These are phyloP conservation scores for Pluteus cervinus DNA, from an alignment of 768 basidiomycete species.

Conservation along the genomic window DNA sequence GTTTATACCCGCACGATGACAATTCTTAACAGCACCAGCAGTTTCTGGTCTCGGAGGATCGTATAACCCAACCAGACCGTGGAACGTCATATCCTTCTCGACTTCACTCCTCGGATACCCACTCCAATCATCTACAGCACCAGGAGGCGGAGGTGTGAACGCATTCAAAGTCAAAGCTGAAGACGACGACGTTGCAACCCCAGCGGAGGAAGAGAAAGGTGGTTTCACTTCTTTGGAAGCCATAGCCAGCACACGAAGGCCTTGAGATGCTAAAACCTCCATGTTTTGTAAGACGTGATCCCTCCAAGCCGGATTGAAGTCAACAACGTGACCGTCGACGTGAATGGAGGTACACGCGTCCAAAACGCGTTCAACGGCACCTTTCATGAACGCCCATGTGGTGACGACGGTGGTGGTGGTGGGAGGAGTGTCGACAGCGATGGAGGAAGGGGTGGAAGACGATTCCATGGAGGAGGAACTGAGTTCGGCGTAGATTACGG, in stretches of 20 bases:
- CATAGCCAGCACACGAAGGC: neutral
- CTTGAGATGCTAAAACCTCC: neutral
- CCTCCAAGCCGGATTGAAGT: constrained; percentile 11
- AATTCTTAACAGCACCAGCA: constrained; percentile 5
- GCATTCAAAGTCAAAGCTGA: too few relatives aligned
- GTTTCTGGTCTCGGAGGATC: constrained; percentile 7
- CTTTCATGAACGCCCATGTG: neutral
- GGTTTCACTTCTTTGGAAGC: too few relatives aligned
- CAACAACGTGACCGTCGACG: constrained; percentile 19
- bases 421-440: constrained; percentile 22
- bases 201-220: too few relatives aligned
- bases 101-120: neutral
- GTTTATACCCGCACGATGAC: constrained; percentile 5
- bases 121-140: neutral
- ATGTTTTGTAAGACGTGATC: neutral
- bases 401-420: neutral
- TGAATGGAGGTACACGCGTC: constrained; percentile 38
- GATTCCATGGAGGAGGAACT: constrained; percentile 13
- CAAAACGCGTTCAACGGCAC: constrained; percentile 37
- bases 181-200: too few relatives aligned
- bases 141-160: too few relatives aligned
- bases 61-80: constrained; percentile 5
- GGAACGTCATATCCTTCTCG: constrained; percentile 5
- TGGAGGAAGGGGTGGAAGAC: constrained; percentile 26
- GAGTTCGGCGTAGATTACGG: constrained; percentile 27